Evolutionary conservation across 805 yeast genomes (phyloP).

Genomic region (Metschnikowia reukaufii): DNA sequence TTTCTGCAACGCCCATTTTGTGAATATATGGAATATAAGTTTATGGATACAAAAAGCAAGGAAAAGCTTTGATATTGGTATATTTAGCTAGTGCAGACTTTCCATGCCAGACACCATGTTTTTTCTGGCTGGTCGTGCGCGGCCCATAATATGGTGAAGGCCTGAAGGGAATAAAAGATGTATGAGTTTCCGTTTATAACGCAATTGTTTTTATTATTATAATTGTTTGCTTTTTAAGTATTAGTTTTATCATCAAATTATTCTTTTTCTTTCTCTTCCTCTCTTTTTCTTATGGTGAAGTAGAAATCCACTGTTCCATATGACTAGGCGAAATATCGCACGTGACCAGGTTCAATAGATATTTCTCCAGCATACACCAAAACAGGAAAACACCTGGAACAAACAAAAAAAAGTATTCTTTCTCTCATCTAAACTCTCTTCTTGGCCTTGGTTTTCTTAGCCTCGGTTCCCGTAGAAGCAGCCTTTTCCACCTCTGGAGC

Average conservation of each 20-base stretch:
- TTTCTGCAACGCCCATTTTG: slow-evolving; percentile 29
- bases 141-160: background rate
- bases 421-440: slow-evolving; percentile 13
- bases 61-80: slow-evolving; percentile 1
- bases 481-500: slow-evolving; percentile 4
- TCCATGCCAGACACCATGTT: background rate
- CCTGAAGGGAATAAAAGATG: too few species aligned
- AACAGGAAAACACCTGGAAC: background rate
- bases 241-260: too few species aligned
- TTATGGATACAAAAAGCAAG: background rate
- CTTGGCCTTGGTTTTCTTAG: slow-evolving; percentile 20
- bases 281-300: too few species aligned
- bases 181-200: background rate
- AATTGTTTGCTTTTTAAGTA: too few species aligned
- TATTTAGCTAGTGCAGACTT: background rate
- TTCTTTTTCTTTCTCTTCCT: too few species aligned
- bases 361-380: too few species aligned
- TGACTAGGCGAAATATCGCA: too few species aligned
- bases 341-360: too few species aligned
- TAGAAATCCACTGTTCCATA: too few species aligned
- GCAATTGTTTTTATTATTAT: too few species aligned
- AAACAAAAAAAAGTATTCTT: background rate
- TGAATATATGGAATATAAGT: background rate
- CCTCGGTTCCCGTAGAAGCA: slow-evolving; percentile 8
- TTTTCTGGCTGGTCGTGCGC: slow-evolving; percentile 14